Evolutionary conservation across 139 green algal species (phyloP), one percentile per base, ranked within the genome.

Genomic region (Penium margaritaceum): DNA sequence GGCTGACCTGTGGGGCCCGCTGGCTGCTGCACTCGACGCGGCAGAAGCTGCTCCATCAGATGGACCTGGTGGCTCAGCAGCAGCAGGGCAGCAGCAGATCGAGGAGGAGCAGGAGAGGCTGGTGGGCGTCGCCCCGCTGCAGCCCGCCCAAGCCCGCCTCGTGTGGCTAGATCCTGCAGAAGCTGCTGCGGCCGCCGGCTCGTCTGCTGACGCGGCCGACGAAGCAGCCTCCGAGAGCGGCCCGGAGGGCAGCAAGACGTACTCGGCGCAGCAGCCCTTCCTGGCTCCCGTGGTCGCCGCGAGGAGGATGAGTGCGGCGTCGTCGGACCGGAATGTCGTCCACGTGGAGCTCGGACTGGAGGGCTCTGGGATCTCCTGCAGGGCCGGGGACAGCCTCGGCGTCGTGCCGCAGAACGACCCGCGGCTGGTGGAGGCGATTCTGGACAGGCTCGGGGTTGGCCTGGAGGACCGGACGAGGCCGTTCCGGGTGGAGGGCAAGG

Each of bases 361-460:
- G 51, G 24, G 30, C 21, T n/a, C 51, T 17, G 85, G 87, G 72
- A 88, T 96, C 57, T 38, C 33, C 7, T 70, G 95, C 36, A 58
- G 78, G 15, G 85, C 91, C 0, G 93, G 93, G 9, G 93, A 97
- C 80, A 85, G 88, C 6, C 67, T 98, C 0, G 93, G 89, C 14
- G 53, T 98, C 5, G 63, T 91, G 24, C 87, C 90, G 1, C n/a
- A 82, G 14, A 96, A 96, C 73, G 70, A 84, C 73, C 29, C 70
- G 0, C 32, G 47, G 5, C 57, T 91, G 27, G 91, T 96, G 38
- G 66, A 84, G 1, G 60, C 7, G 1, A 62, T 95, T 19, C 64
- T 91, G 35, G 24, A 43, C 7, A 69, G 79, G 7, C 80, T 96
- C 43, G 82, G 74, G 0, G 34, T 76, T 63, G 55, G 80, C 30